These are phyloP conservation scores for Carex scoparia DNA, from an alignment of 176 grass and related monocot species.

Conservation along the genomic window DNA sequence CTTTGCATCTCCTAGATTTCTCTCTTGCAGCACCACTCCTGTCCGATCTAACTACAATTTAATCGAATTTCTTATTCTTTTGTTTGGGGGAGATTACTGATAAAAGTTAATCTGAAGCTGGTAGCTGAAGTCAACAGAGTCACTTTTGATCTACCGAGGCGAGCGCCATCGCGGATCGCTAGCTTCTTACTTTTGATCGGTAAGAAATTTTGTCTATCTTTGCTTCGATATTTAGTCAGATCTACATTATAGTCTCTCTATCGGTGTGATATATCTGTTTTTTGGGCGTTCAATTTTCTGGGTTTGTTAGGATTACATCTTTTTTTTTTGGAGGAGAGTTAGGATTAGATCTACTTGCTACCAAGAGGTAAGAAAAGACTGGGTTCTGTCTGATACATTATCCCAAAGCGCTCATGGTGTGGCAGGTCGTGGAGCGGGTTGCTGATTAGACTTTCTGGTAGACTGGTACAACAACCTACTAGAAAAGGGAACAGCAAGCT, in stretches of 20 bases:
- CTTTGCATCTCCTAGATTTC: constrained; percentile 6
- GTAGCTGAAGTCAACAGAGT: not conserved
- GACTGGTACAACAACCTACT: not conserved
- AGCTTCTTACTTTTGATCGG: constrained; percentile 7
- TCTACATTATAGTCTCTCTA: not conserved
- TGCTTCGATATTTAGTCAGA: not conserved
- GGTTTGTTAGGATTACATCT: not conserved
- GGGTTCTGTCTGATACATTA: not conserved
- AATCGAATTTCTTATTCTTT: not conserved
- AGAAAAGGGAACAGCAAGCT: not conserved
- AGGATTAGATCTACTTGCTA: not conserved
- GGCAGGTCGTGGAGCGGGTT: not conserved
- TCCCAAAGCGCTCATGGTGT: not conserved
- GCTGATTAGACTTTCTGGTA: not conserved
- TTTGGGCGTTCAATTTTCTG: not conserved
- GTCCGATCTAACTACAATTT: not conserved
- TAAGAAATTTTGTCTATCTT: not conserved
- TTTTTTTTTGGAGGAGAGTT: not conserved
- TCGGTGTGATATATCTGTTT: not conserved
- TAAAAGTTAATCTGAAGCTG: not conserved
- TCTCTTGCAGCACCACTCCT: not conserved
- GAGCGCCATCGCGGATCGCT: not conserved
- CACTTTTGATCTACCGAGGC: not conserved
- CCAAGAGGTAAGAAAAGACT: not conserved
- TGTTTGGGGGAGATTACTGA: not conserved